Percentiles rank a stretch among this genome's conserved stretches.
Evolutionary conservation across 169 alveolate genomes (phyloP).

Genomic region (Perkinsus marinus): DNA sequence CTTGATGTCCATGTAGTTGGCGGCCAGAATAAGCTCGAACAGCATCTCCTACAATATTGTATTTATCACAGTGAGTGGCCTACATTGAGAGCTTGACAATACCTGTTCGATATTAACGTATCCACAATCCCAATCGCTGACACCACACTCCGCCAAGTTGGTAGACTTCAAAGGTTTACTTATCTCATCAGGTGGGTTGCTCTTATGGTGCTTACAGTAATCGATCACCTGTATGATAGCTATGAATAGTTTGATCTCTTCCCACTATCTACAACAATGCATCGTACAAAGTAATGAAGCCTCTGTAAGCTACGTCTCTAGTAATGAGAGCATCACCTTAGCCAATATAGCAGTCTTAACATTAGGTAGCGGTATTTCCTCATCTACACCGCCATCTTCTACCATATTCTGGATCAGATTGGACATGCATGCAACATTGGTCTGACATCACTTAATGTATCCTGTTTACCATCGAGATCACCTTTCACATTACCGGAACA

Average conservation of each 20-base stretch:
- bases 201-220: constrained; percentile 74
- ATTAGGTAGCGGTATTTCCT: constrained; percentile 80
- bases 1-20: constrained; percentile 80
- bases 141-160: constrained; percentile 57
- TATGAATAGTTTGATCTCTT: too few species aligned
- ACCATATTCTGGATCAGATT: constrained; percentile 67
- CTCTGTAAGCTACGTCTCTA: too few species aligned
- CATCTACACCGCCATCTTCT: constrained; percentile 78
- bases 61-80: too few species aligned
- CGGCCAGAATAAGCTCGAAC: constrained; percentile 76
- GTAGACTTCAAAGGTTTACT: constrained; percentile 78
- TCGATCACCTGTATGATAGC: constrained; percentile 42
- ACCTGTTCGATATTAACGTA: constrained; percentile 70
- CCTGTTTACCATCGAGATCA: neutral
- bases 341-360: constrained; percentile 64
- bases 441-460: neutral
- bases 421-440: constrained; percentile 58
- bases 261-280: too few species aligned
- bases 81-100: too few species aligned
- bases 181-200: constrained; percentile 76
- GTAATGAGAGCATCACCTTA: constrained; percentile 32
- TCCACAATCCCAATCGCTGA: constrained; percentile 74
- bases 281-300: too few species aligned
- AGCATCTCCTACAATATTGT: constrained; percentile 57
- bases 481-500: neutral